A percentile compares a stretch with the other conserved stretches of the same genome.
Evolutionary conservation across 331 rosid genomes (phyloP).

Genomic region (Phaseolus coccineus): DNA sequence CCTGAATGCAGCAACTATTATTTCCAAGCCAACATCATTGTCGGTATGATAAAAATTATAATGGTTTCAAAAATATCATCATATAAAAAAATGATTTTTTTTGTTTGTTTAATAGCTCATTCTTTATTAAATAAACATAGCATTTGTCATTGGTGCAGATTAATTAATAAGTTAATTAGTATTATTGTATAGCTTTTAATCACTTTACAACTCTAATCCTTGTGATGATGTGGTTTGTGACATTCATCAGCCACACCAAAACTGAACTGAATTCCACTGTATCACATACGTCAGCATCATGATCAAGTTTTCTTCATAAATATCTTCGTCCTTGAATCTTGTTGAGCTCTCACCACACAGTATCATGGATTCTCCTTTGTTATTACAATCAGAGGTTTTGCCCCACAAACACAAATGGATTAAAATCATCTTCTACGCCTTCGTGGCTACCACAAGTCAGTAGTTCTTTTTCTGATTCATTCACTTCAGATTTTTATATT

Average conservation of each 20-base stretch:
- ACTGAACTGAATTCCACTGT: not conserved
- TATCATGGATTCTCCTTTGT: slow-evolving; percentile 6
- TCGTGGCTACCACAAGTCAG: not conserved
- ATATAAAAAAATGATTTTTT: not conserved
- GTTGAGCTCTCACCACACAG: not conserved
- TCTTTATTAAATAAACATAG: too few relatives aligned
- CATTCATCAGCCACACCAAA: not conserved
- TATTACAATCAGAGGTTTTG: not conserved
- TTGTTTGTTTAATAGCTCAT: too few relatives aligned
- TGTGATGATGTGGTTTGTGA: too few relatives aligned
- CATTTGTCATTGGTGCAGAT: too few relatives aligned
- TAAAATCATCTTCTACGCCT: not conserved
- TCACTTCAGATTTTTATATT: not conserved
- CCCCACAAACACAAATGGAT: not conserved
- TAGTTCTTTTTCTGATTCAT: not conserved
- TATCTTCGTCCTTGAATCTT: not conserved
- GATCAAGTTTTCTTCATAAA: not conserved
- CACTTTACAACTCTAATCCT: too few relatives aligned
- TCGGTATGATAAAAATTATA: not conserved
- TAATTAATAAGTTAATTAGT: too few relatives aligned
- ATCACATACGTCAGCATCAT: not conserved
- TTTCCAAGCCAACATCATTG: too few relatives aligned
- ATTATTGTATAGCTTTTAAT: too few relatives aligned
- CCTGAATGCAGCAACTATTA: not conserved
- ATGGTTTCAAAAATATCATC: not conserved